Conservation (phyloP, 192 early-diverging fungal species). For the Dissophora globulifera region DNA sequence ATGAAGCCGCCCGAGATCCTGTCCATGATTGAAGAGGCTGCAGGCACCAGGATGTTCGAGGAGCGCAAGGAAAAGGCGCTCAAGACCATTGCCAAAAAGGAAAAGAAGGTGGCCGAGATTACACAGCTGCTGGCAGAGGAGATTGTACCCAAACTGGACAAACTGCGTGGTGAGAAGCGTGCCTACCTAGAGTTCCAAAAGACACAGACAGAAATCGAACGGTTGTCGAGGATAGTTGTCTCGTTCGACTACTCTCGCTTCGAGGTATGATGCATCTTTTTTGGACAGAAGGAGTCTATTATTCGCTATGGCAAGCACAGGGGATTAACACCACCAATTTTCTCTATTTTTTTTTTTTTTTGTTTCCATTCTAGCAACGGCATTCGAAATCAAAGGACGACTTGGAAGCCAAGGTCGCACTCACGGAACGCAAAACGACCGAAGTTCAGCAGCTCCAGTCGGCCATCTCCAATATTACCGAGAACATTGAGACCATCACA, state of each 20-base stretch:
- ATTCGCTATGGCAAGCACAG: no score
- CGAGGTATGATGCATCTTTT: no score
- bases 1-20: constrained; percentile 98
- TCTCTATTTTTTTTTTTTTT: no score
- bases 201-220: constrained; percentile 89
- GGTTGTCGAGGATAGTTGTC: constrained; percentile 79
- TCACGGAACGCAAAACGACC: constrained; percentile 39
- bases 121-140: constrained; percentile 87
- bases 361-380: constrained; percentile 36
- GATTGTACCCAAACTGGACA: constrained; percentile 93
- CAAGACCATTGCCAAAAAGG: constrained; percentile 95
- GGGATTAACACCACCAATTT: no score
- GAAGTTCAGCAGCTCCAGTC: constrained; percentile 64
- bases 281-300: no score
- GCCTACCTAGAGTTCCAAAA: constrained; percentile 94
- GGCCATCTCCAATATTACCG: constrained; percentile 73
- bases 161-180: constrained; percentile 86
- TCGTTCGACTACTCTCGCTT: constrained; percentile 85
- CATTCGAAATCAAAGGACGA: constrained; percentile 48
- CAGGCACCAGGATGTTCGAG: constrained; percentile 99
- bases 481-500: constrained; percentile 53
- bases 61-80: constrained; percentile 96
- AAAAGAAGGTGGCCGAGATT: constrained; percentile 94
- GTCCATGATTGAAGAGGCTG: constrained; percentile 99
- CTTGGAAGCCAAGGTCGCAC: constrained; percentile 37